phyloP scores from a whole-genome alignment of 176 grass and related monocot genomes.

The Musa beccarii region DNA sequence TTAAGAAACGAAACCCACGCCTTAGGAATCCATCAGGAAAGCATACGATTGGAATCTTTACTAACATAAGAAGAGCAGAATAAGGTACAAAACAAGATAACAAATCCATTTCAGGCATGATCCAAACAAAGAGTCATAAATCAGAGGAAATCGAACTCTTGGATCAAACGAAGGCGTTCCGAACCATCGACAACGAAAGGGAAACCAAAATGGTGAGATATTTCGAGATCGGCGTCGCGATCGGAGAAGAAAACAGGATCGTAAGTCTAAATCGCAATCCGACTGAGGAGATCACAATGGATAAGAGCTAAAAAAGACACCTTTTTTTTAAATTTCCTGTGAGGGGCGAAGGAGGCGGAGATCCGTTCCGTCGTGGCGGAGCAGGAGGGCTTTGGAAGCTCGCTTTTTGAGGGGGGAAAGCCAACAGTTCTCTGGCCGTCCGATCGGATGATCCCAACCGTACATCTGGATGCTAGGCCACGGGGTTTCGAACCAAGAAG shows the following conservation, averaged over 20 bases:
- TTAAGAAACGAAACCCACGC: too few species aligned
- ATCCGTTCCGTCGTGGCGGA: too few species aligned
- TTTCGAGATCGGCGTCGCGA: neutral
- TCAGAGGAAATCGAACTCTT: neutral
- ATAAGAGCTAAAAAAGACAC: neutral
- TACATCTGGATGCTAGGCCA: neutral
- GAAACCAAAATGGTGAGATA: neutral
- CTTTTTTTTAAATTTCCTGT: neutral
- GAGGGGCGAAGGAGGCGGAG: too few species aligned
- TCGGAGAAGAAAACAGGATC: neutral
- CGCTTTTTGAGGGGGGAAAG: too few species aligned
- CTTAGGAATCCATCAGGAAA: too few species aligned
- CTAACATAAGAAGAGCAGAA: neutral
- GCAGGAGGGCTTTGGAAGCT: neutral
- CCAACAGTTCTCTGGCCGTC: neutral
- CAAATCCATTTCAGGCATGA: neutral
- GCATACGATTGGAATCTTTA: too few species aligned
- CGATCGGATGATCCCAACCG: neutral
- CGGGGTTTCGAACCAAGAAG: too few species aligned
- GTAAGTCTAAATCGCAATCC: neutral
- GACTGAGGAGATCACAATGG: neutral
- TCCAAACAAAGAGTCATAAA: neutral
- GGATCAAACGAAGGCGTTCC: neutral
- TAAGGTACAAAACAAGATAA: neutral
- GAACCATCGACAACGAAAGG: neutral